Conservation (phyloP, 176 grass and related monocot species). For the Eleusine coracana region DNA sequence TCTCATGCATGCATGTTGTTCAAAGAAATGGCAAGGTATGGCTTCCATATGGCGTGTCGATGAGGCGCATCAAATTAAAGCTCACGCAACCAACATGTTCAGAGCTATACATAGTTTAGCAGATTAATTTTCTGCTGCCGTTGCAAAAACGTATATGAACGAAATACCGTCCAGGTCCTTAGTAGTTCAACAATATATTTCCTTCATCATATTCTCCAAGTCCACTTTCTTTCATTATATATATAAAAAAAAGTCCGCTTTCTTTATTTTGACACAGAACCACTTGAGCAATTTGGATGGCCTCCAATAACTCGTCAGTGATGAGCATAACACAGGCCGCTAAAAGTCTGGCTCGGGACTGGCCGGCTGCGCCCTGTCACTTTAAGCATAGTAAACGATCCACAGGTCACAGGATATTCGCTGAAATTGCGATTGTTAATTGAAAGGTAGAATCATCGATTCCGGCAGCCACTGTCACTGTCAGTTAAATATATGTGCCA, state of each 20-base stretch:
- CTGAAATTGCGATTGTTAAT: background rate
- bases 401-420: background rate
- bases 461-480: background rate
- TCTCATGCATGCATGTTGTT: no score
- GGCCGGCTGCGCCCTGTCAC: background rate
- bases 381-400: background rate
- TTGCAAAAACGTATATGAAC: no score
- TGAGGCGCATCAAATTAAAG: no score
- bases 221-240: background rate
- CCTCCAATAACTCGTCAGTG: background rate
- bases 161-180: no score
- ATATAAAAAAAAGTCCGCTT: background rate
- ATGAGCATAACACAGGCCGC: background rate
- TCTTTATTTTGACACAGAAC: background rate
- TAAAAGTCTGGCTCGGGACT: background rate
- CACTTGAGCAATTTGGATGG: constrained; percentile 16
- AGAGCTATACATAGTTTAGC: no score
- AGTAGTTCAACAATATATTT: background rate
- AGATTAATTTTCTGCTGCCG: no score
- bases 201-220: background rate
- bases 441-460: background rate
- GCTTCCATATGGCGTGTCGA: no score
- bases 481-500: background rate
- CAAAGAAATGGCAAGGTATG: no score
- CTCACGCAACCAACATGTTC: no score